A percentile compares a stretch with the other conserved stretches of the same genome.
phyloP scores from a whole-genome alignment of 2,329 filamentous ascomycete genomes.

The Elsinoe batatas region DNA sequence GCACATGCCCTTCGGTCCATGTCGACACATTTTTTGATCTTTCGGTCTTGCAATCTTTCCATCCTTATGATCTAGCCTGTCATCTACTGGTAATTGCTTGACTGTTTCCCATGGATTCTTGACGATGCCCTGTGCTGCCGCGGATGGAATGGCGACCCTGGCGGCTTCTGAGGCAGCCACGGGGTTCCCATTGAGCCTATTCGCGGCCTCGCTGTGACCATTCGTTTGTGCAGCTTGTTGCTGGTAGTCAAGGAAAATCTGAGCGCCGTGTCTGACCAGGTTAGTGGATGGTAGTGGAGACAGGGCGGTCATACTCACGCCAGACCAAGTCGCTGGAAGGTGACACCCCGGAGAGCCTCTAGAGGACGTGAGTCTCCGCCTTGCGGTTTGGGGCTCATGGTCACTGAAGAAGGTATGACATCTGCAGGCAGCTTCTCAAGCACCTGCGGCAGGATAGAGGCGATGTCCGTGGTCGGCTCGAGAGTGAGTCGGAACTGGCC shows the following conservation, averaged over 20 bases:
- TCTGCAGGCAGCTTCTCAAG: constrained; percentile 50
- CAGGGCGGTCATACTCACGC: constrained; percentile 32
- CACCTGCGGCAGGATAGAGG: constrained; percentile 45
- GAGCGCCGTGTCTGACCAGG: constrained; percentile 65
- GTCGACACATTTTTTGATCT: constrained; percentile 82
- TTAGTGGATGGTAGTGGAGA: constrained; percentile 15
- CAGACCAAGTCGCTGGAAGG: constrained; percentile 48
- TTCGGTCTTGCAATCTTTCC: constrained; percentile 74
- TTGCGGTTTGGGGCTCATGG: constrained; percentile 51
- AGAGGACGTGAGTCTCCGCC: constrained; percentile 49
- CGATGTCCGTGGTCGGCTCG: constrained; percentile 63
- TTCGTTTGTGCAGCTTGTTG: constrained; percentile 45
- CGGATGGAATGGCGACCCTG: constrained; percentile 47
- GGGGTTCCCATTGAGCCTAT: constrained; percentile 68
- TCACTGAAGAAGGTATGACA: constrained; percentile 45
- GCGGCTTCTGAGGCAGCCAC: constrained; percentile 61
- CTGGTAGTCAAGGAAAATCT: constrained; percentile 77
- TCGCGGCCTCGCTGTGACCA: constrained; percentile 39
- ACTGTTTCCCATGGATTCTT: constrained; percentile 92
- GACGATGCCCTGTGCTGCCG: constrained; percentile 50
- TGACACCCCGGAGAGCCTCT: constrained; percentile 42
- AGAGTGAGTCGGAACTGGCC: constrained; percentile 82
- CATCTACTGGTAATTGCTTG: constrained; percentile 76
- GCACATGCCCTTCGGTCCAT: constrained; percentile 96
- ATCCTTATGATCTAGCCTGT: constrained; percentile 74